A percentile compares a stretch with the other conserved stretches of the same genome.
These are phyloP conservation scores for Rosa hybrid DNA, from an alignment of 331 rosid genomes.

Conservation along the genomic window DNA sequence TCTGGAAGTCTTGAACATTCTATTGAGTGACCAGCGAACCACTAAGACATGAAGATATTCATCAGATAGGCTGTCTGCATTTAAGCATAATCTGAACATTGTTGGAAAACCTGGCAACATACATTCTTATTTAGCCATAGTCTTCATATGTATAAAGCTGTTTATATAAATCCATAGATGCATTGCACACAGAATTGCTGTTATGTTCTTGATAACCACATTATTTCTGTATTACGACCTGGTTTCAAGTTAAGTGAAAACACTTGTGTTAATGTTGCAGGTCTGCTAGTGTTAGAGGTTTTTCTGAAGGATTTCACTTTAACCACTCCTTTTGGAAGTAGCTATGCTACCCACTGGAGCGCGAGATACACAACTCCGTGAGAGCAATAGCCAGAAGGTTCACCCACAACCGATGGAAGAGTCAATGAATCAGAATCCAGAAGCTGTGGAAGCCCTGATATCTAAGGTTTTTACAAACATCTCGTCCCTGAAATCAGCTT, in stretches of 20 bases:
- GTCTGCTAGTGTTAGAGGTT: conserved; percentile 36
- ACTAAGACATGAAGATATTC: not conserved
- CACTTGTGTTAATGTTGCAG: conserved; percentile 50
- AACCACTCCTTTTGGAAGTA: conserved; percentile 50
- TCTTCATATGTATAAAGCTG: not conserved
- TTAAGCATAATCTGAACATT: not conserved
- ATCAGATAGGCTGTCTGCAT: not conserved
- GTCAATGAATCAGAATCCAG: conserved; percentile 92
- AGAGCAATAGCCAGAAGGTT: conserved; percentile 90
- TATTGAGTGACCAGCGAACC: not conserved
- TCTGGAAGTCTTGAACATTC: not conserved
- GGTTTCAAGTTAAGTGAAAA: conserved; percentile 25
- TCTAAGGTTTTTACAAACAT: conserved; percentile 79
- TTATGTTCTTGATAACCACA: conserved; percentile 5
- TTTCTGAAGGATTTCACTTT: conserved; percentile 48
- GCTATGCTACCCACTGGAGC: conserved; percentile 97
- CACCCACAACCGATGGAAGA: conserved; percentile 99
- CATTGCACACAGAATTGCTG: not conserved
- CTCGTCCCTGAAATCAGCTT: conserved; percentile 88
- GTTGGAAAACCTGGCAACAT: not conserved
- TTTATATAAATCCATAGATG: not conserved
- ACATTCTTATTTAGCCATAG: not conserved
- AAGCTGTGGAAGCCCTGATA: conserved; percentile 80
- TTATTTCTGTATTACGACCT: not conserved
- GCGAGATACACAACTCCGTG: conserved; percentile 86